Evolutionary conservation across 1,139 yeast genomes (phyloP).

Genomic region (Taiozyma onychis): DNA sequence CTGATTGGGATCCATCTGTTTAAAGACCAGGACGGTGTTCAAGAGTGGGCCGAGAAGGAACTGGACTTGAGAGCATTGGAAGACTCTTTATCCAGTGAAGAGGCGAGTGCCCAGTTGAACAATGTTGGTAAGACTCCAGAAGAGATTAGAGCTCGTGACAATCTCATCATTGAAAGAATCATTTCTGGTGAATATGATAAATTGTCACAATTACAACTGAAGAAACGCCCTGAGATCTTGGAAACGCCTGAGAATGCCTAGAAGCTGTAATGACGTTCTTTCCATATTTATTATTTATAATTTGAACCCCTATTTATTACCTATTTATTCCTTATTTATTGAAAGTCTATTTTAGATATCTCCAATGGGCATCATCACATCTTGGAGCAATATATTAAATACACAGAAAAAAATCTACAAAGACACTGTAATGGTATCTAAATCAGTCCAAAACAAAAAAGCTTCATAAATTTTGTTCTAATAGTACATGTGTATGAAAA

Average conservation of each 20-base stretch:
- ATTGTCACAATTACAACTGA: constrained; percentile 56
- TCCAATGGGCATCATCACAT: neutral
- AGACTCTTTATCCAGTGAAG: constrained; percentile 51
- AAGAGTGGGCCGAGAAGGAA: constrained; percentile 84
- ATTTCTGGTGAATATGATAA: constrained; percentile 82
- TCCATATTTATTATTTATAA: neutral
- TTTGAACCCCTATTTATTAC: neutral
- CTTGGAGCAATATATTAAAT: neutral
- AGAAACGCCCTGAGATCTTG: constrained; percentile 1
- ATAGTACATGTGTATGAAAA: neutral
- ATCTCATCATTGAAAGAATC: constrained; percentile 74
- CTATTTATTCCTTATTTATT: neutral
- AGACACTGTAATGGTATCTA: neutral
- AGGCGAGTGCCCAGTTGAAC: constrained; percentile 44
- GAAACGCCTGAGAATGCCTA: neutral
- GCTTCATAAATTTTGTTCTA: neutral
- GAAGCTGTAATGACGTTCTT: no score
- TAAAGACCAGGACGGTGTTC: constrained; percentile 39
- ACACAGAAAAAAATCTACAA: neutral
- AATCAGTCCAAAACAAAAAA: neutral
- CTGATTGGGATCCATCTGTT: constrained; percentile 39
- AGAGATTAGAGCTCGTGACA: constrained; percentile 68
- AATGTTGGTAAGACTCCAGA: constrained; percentile 50
- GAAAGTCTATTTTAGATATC: neutral
- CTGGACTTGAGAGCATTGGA: constrained; percentile 70